Conservation (phyloP, 257 asterid species). For the Leonotis leonurus region DNA sequence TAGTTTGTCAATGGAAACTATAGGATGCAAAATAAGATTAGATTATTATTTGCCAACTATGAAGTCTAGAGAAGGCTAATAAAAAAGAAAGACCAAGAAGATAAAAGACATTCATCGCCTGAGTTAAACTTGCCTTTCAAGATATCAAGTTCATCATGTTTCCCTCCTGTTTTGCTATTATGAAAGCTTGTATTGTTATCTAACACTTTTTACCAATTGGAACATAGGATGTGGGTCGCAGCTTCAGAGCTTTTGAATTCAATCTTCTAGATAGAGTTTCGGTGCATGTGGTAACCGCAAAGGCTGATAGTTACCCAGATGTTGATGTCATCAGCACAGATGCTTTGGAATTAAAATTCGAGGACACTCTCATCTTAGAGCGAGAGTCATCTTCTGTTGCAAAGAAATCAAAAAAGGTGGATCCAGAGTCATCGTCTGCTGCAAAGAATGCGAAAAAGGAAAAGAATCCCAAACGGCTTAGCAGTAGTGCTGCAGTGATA, state of each 20-base stretch:
- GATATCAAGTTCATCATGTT: too few relatives aligned
- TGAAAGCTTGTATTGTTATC: background rate
- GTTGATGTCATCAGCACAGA: background rate
- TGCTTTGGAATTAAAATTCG: background rate
- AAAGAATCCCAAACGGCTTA: constrained; percentile 32
- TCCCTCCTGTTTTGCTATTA: too few relatives aligned
- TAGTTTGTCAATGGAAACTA: too few relatives aligned
- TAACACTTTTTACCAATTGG: background rate
- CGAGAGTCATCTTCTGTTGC: background rate
- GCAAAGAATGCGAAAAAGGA: constrained; percentile 23
- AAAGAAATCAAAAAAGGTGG: constrained; percentile 22
- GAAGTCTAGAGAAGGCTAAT: too few relatives aligned
- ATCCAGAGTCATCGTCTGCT: background rate
- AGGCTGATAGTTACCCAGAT: background rate
- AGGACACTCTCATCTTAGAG: constrained; percentile 1
- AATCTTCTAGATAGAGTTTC: background rate
- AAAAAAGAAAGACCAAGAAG: too few relatives aligned
- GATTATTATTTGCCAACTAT: too few relatives aligned
- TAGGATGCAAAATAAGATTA: too few relatives aligned
- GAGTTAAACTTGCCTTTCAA: too few relatives aligned
- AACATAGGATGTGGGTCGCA: constrained; percentile 23
- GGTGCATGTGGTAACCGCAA: constrained; percentile 7
- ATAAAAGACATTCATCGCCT: too few relatives aligned
- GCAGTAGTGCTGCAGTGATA: constrained; percentile 26
- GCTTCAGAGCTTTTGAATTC: constrained; percentile 21